A percentile compares a stretch with the other conserved stretches of the same genome.
Evolutionary conservation across 164 flowering plant species (phyloP).

Genomic region (Stephania yunnanensis): DNA sequence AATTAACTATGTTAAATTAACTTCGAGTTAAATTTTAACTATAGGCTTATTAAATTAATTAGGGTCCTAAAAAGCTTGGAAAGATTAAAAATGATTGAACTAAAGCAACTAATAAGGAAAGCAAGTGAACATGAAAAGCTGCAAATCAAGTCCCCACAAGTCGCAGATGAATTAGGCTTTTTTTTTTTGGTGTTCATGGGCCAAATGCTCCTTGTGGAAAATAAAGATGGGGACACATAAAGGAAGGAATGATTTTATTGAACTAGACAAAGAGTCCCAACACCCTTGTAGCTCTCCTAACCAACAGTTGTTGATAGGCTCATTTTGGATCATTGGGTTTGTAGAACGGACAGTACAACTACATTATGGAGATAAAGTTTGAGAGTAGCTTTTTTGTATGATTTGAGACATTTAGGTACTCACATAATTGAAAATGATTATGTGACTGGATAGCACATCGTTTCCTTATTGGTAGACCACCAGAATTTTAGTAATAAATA

Average conservation of each 20-base stretch:
- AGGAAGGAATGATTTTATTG: neutral
- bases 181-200: neutral
- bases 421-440: too few species aligned
- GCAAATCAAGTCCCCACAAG: neutral
- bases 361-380: neutral
- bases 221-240: neutral
- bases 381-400: neutral
- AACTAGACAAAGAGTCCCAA: neutral
- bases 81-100: neutral
- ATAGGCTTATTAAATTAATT: too few species aligned
- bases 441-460: too few species aligned
- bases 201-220: neutral
- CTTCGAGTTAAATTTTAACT: too few species aligned
- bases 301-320: neutral
- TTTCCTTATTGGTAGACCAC: neutral
- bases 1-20: too few species aligned
- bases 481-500: neutral
- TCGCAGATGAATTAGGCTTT: neutral
- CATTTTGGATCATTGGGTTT: neutral
- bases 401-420: neutral
- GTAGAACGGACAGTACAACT: neutral
- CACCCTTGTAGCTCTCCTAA: neutral
- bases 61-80: neutral
- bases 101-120: neutral
- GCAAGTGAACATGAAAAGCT: neutral